Conservation (phyloP, 169 alveolate genomes). For the Eimeria maxima region DNA sequence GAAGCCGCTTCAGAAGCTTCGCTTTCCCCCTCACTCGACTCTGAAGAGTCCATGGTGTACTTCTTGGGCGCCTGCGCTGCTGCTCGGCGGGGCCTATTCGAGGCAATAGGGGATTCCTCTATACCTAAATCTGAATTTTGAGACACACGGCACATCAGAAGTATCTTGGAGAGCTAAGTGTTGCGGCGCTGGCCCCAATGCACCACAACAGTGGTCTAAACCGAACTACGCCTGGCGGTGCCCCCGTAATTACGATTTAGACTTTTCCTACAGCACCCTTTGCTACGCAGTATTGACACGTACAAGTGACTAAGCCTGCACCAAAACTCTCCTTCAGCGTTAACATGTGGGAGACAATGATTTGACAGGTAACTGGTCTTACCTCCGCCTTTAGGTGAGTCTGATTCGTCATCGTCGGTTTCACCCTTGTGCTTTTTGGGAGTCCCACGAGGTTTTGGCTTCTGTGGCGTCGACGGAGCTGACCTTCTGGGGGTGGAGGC, state of each 20-base stretch:
- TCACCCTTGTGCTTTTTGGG: background rate
- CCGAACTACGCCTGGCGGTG: background rate
- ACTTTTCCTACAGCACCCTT: background rate
- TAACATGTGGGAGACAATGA: background rate
- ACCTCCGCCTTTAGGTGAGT: background rate
- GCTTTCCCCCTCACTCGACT: conserved; percentile 57
- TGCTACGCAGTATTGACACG: background rate
- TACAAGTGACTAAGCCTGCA: background rate
- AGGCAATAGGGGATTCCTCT: conserved; percentile 58
- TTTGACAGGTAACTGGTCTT: background rate
- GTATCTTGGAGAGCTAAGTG: background rate
- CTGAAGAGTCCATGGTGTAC: conserved; percentile 59
- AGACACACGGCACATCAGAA: background rate
- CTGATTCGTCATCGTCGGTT: background rate
- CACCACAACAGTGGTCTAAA: background rate
- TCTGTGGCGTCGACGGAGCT: conserved; percentile 45
- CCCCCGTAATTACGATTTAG: background rate
- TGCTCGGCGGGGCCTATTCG: conserved; percentile 72
- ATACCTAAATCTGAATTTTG: conserved; percentile 19
- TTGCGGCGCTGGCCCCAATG: background rate
- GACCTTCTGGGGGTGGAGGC: conserved; percentile 34
- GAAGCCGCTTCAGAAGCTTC: conserved; percentile 62
- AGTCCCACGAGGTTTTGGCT: conserved; percentile 29
- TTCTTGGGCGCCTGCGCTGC: conserved; percentile 73
- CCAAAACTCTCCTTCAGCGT: background rate